Conservation (phyloP, 2,329 filamentous ascomycete species). For the Magnaporthiopsis incrustans region DNA sequence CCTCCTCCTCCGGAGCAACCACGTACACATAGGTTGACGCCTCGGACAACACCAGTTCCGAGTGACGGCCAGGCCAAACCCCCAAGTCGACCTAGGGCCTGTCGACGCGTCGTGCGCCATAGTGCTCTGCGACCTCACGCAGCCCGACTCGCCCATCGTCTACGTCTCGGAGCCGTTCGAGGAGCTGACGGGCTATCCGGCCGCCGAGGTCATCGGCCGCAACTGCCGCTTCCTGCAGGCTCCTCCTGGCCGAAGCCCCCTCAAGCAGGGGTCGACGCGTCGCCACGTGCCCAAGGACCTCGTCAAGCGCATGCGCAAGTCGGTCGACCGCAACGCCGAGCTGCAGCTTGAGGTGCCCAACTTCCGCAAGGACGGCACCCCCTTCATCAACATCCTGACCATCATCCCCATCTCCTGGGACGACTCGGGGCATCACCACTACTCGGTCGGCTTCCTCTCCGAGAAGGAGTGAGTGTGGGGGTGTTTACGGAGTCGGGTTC, state of each 20-base stretch:
- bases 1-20: too few species aligned
- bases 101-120: constrained; percentile 81
- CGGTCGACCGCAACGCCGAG: constrained; percentile 36
- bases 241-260: constrained; percentile 42
- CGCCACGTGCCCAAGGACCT: constrained; percentile 58
- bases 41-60: not conserved
- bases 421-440: constrained; percentile 47
- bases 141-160: constrained; percentile 69
- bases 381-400: constrained; percentile 76
- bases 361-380: constrained; percentile 71
- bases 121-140: constrained; percentile 69
- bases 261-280: constrained; percentile 49
- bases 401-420: constrained; percentile 74
- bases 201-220: constrained; percentile 63
- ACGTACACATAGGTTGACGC: not conserved
- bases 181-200: constrained; percentile 69
- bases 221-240: constrained; percentile 84
- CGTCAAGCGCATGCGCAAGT: constrained; percentile 48
- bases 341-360: constrained; percentile 57
- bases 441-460: constrained; percentile 75
- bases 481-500: not conserved
- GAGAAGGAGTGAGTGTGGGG: constrained; percentile 24
- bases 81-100: constrained; percentile 69
- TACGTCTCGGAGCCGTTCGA: constrained; percentile 79
- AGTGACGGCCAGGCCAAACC: constrained; percentile 33